Evolutionary conservation across 768 basidiomycete species (phyloP).

Genomic region (Tulasnella sp.): DNA sequence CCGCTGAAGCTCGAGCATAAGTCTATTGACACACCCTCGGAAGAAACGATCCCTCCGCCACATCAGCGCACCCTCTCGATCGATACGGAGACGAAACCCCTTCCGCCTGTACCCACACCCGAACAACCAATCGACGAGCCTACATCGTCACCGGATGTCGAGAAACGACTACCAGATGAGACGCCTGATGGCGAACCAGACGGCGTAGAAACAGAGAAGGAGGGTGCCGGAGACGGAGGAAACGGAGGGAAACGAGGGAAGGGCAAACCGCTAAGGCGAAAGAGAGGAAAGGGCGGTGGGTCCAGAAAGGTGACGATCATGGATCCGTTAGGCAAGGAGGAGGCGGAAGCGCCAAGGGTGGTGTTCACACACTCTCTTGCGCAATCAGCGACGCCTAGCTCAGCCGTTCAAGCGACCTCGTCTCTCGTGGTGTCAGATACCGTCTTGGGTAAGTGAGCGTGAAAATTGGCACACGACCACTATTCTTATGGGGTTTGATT

Average conservation of each 20-base stretch:
- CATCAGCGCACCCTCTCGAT: not conserved
- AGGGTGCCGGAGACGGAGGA: slow-evolving; percentile 14
- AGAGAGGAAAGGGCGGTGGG: slow-evolving; percentile 3
- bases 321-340: slow-evolving; percentile 22
- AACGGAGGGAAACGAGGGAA: slow-evolving; percentile 19
- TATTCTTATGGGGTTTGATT: slow-evolving; percentile 1
- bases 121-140: not conserved
- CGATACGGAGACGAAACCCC: not conserved
- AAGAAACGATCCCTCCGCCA: not conserved
- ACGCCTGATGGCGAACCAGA: not conserved
- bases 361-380: not conserved
- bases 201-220: slow-evolving; percentile 20
- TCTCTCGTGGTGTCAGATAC: slow-evolving; percentile 64
- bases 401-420: slow-evolving; percentile 24
- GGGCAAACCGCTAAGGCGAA: slow-evolving; percentile 7
- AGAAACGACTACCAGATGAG: slow-evolving; percentile 24
- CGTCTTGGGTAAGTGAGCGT: slow-evolving; percentile 48
- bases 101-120: not conserved
- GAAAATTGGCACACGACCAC: not conserved
- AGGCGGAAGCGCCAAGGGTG: not conserved
- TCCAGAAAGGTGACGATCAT: slow-evolving; percentile 22
- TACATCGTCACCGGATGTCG: slow-evolving; percentile 3
- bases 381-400: not conserved
- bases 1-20: not conserved
- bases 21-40: not conserved